These are phyloP conservation scores for Auriculariales sp. DNA, from an alignment of 768 basidiomycete genomes.

Conservation along the genomic window DNA sequence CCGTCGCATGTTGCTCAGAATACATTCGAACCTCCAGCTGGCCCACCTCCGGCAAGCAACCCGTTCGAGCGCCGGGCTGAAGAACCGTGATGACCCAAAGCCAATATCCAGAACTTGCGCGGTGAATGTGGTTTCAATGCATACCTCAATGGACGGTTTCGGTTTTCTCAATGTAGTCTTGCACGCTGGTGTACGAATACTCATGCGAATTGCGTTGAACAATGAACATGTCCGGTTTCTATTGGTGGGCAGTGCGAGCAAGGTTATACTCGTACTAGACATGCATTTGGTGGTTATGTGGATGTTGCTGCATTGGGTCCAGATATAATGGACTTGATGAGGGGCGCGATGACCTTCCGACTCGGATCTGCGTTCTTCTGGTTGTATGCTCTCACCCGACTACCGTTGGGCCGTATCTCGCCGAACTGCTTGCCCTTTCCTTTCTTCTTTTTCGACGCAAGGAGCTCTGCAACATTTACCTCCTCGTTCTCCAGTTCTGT, in stretches of 20 bases:
- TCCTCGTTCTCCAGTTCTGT: conserved; percentile 28
- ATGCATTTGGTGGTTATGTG: no score
- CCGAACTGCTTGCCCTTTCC: conserved; percentile 14
- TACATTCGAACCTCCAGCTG: conserved; percentile 8
- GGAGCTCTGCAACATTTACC: not conserved
- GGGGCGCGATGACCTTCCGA: conserved; percentile 52
- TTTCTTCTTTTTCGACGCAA: conserved; percentile 13
- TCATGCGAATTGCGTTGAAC: no score
- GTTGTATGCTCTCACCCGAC: conserved; percentile 36
- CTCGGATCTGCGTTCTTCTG: conserved; percentile 51
- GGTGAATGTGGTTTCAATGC: no score
- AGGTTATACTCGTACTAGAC: no score
- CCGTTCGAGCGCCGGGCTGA: not conserved
- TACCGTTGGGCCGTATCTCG: conserved; percentile 10
- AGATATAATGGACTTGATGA: conserved; percentile 48
- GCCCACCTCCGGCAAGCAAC: not conserved
- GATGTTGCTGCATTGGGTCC: conserved; percentile 8
- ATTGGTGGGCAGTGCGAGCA: no score
- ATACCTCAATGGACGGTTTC: no score
- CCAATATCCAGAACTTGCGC: no score
- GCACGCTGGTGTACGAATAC: no score
- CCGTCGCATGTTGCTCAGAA: conserved; percentile 21
- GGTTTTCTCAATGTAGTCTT: no score
- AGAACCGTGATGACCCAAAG: no score
- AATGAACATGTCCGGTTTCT: no score